Base-by-base conservation (phyloP, 345 rosid species). In the Isatis tinctoria region DNA sequence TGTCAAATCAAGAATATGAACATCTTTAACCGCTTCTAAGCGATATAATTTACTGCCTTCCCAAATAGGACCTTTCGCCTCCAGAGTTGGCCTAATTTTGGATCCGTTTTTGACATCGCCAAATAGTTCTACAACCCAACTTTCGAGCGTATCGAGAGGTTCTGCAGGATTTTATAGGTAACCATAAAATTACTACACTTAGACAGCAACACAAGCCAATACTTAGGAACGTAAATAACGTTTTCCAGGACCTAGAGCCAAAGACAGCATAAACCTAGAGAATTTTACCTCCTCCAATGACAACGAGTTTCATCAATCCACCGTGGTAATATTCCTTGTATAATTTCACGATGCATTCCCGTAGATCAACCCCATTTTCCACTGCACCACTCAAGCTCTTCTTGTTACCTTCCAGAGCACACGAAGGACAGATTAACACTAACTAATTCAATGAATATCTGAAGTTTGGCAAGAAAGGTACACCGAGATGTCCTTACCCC, bases 241-340 rank as follows among this genome's bases (percentile, higher is more conserved):
- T 32, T 8, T 60, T 18, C 20, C 51, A 53, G 7, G 72, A 65
- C 45, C 22, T 24, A 39, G 40, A 65, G 27, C 49, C 63, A 65
- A 65, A 49, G 30, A 62, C 32, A 66, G 60, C 20, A 73, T 49
- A 69, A 44, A 65, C 68, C 60, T 52, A 41, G 18, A 61, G 66
- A 67, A 52, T 57, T 56, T 80, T 83, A 90, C 99, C 99, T 80
- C 98, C 99, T 60, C 99, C 99, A 65, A 95, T 92, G 73, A 95
- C 92, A 81, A 88, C 97, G 60, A 95, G 85, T 81, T 92, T 95
- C 99, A 95, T 95, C 76, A 86, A 67, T 65, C 93, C 94, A 79
- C 99, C 97, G 67, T 87, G 88, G 75, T 95, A 92, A 81, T 84
- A 82, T 49, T 87, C 84, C 60, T 73, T 74, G 74, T 88, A 95